Percentiles rank a stretch among this genome's conserved stretches.
These are phyloP conservation scores for Candida anutae DNA, from an alignment of 1,139 yeast genomes.

Conservation along the genomic window DNA sequence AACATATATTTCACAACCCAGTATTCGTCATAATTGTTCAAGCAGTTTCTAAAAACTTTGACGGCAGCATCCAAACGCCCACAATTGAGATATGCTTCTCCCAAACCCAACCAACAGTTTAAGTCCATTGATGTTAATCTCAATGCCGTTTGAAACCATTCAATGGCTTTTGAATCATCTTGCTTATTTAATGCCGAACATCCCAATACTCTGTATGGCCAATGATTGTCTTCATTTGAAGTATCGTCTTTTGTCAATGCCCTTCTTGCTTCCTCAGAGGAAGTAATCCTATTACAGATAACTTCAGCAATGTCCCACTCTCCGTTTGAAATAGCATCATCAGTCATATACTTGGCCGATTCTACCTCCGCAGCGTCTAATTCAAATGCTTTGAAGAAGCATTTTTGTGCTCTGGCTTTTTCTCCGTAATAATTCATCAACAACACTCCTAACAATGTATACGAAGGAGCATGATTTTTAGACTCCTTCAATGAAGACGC, in stretches of 20 bases:
- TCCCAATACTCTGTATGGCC: conserved; percentile 91
- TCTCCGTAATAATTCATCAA: conserved; percentile 56
- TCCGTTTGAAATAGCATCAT: conserved; percentile 51
- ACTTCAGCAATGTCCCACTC: conserved; percentile 88
- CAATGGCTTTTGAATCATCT: conserved; percentile 74
- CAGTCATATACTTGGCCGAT: conserved; percentile 69
- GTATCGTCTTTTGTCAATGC: conserved; percentile 31
- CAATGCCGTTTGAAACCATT: conserved; percentile 81
- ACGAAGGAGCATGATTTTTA: conserved; percentile 65
- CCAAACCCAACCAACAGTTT: conserved; percentile 88
- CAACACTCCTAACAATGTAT: conserved; percentile 69
- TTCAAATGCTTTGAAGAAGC: conserved; percentile 87
- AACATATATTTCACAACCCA: conserved; percentile 63
- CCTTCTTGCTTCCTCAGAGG: conserved; percentile 54
- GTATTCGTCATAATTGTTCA: conserved; percentile 34
- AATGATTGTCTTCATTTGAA: conserved; percentile 33
- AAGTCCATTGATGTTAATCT: conserved; percentile 59
- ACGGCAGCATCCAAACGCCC: conserved; percentile 84
- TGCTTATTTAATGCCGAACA: conserved; percentile 66
- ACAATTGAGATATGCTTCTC: conserved; percentile 82
- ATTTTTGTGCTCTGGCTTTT: conserved; percentile 64
- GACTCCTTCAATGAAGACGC: conserved; percentile 58
- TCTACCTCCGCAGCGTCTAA: conserved; percentile 66
- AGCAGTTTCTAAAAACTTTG: conserved; percentile 69
- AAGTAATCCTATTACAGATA: conserved; percentile 55